Evolutionary conservation across 371 early-diverging fungal genomes (phyloP), one percentile per base, ranked within the genome.

Genomic region (Cokeromyces recurvatus): DNA sequence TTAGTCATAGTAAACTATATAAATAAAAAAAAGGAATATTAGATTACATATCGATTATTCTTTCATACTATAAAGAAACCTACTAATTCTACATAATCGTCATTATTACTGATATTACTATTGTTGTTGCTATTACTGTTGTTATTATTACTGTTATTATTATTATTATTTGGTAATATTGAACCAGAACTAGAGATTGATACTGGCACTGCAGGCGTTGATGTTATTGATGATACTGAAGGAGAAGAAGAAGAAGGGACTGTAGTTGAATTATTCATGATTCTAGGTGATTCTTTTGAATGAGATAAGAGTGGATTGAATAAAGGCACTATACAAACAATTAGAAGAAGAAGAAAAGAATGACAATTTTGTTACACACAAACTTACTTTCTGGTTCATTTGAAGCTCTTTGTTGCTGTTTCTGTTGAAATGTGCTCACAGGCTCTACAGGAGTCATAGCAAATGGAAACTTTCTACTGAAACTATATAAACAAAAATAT

Each of bases 11-110:
- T 29, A 35, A 49, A 49, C 50, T 49, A 23, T 21, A 4, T 15
- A 35, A 35, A 9, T 35, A 15, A 10, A 34, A 38, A 40, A 23
- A 17, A 23, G 14, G 25, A 5, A 25, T 3, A 25, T 40, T 3
- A 27, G 25, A 25, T 10, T 2, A 25, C 4, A 40, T 2, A 25
- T 40, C 24, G 1, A 11, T 38, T 19, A 5, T 10, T 21, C 8
- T 35, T 5, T 38, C 29, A 29, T 9, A 34, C 35, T 34, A 14
- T 11, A 34, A 38, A 29, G 1, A 27, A 27, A 46, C 17, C 17
- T 43, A 50, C 51, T 16, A 43, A 20, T 29, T 43, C 51, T 1
- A 43, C n/a, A 43, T 50, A 50, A 11, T 50, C 51, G 20, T 50
- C 43, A 15, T 15, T 35, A 20, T 17, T 27, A 20, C n/a, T 27